Evolutionary conservation across 352 stramenopile species (phyloP), one percentile per base, ranked within the genome.

Genomic region (Globisporangium ultimum): DNA sequence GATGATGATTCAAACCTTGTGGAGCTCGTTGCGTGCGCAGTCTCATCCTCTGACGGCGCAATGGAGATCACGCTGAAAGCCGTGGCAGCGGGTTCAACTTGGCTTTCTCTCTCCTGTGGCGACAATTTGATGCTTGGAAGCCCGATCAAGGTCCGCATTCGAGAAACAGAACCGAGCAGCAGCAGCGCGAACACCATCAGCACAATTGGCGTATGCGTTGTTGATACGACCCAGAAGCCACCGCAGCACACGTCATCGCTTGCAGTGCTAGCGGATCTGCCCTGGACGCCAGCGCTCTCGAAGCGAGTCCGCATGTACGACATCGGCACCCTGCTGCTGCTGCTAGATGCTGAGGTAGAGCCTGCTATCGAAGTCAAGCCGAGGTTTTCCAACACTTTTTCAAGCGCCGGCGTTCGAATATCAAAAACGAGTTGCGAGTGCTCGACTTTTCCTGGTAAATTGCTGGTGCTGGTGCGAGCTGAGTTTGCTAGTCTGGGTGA

Each of bases 261-360:
- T 28, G 24, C 24, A 5, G 24, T 28, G 24, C 8, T 66, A 2
- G 53, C 48, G 1, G 53, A 61, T 36, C 36, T 61, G 18, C 10
- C n/a, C 13, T 66, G 60, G 60, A 22, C 6, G 7, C 18, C 38
- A 41, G n/a, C 15, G 11, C 17, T 0, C n/a, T 15, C 7, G 8
- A 52, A 43, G 8, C 52, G 38, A 18, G 24, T 61, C 22, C 60
- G 53, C 6, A 47, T 66, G 1, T 34, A 20, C 11, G 20, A 38
- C 9, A 48, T 24, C 24, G 60, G 60, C 46, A 47, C 24, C 0
- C 18, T 66, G 20, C 41, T 53, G 20, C 53, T 66, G 10, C 38
- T 66, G 1, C 14, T 66, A 14, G 53, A 66, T 5, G 20, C 34
- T 0, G 6, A 17, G 42, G 0, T 28, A 34, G 0, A 13, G 8